Base-by-base conservation (phyloP, 1,284 basidiomycete genomes). In the Melampsora medusae region DNA sequence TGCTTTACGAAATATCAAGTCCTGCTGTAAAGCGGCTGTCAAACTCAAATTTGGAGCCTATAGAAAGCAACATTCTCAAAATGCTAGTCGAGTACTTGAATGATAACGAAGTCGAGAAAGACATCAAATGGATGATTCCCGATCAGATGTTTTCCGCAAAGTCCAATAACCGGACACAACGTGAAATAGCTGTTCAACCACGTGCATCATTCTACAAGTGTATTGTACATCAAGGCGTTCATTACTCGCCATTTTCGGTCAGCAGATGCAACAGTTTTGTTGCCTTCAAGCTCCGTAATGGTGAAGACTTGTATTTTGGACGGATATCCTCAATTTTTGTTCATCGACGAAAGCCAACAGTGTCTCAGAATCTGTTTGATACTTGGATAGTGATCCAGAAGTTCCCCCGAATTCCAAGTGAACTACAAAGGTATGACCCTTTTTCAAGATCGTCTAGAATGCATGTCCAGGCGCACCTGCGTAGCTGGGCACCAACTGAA, bases 41-140 rank as follows among this genome's bases (percentile, higher is more conserved):
- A 84, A 85, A 35, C 93, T 93, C 84, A 85, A 92, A 0, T 82
- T 85, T 12, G 16, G 22, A 53, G 79, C 80, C 9, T 82, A 82
- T 12, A 4, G 50, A 22, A 3, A 22, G 14, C 16, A 22, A 17
- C 3, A 19, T 53, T 3, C 16, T 22, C 14, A 3, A 53, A 19
- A 17, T 19, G 22, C 14, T 53, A 5, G 22, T 53, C 22, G 4
- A 53, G 5, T 14, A 12, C 5, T 12, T 53, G 17, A 53, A 53
- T 12, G 7, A 35, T 35, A 3, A 4, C 7, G 33, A 35, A 35
- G 7, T 3, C 7, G 3, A 7, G 3, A 7, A 35, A 35, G 33
- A 35, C 33, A 7, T 35, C 33, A 35, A 35, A 35, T 35, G 33
- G 33, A 35, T 35, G 7, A 7, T 35, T 35, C 33, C 33, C 4